Percentiles rank a stretch among this genome's conserved stretches.
These are phyloP conservation scores for Eucalyptus brandiana DNA, from an alignment of 345 rosid genomes.

Conservation along the genomic window DNA sequence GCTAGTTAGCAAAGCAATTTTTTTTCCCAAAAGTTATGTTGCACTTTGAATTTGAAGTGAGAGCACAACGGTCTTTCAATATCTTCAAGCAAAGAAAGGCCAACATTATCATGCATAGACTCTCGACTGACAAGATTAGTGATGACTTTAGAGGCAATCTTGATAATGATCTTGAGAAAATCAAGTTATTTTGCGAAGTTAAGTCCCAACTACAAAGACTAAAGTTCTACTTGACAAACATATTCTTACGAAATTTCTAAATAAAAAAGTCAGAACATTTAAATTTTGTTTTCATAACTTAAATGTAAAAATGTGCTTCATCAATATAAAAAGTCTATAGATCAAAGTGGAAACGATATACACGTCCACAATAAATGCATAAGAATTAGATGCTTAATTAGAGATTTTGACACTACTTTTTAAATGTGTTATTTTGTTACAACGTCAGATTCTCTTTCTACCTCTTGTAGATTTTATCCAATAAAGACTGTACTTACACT, in stretches of 20 bases:
- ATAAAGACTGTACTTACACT: no score
- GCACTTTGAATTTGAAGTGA: neutral
- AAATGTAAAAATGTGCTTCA: no score
- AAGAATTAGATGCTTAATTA: neutral
- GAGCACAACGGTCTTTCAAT: neutral
- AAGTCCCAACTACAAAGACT: neutral
- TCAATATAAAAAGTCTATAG: no score
- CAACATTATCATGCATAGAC: neutral
- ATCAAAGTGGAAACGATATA: no score
- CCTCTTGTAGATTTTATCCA: no score
- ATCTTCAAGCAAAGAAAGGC: neutral
- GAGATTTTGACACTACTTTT: neutral
- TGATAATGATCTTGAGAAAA: neutral
- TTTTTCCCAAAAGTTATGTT: neutral
- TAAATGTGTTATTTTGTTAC: no score
- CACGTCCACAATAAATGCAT: neutral
- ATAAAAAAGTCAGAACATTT: neutral
- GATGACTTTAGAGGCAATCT: neutral
- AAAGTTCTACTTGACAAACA: neutral
- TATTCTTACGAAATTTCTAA: neutral
- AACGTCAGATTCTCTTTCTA: no score
- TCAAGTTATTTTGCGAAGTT: neutral
- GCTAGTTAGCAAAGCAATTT: rapidly evolving
- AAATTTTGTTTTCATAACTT: neutral
- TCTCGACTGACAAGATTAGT: neutral